Base-by-base conservation (phyloP, 192 early-diverging fungal species). In the Cladochytrium replicatum region DNA sequence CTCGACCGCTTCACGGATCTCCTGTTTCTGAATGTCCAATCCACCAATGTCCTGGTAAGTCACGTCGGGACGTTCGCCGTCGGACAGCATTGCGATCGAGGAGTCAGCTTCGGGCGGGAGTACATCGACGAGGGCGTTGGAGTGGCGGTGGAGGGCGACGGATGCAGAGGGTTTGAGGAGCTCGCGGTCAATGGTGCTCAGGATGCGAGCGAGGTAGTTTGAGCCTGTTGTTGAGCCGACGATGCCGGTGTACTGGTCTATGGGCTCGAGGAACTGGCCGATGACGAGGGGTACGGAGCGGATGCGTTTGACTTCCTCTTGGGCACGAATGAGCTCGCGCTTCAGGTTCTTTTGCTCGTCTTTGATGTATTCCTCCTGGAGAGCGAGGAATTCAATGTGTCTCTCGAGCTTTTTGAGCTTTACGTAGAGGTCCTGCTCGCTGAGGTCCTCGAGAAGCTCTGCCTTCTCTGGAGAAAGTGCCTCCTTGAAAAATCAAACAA, bases 321-420 rank as follows among this genome's bases (percentile, higher is more conserved):
- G 63, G 21, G 95, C 91, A 27, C 89, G 81, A 37, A 95, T 73
- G 43, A 99, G 72, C 58, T 99, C 95, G 34, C 87, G 73, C 61
- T 95, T 91, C 44, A 99, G 58, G 66, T 97, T 93, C 71, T 91
- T 89, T 74, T 93, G 89, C 67, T 99, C 93, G 48, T 67, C 66
- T 71, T 95, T 95, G 66, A 99, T 99, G 66, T 97, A 99, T 64
- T 97, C 93, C 62, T 99, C 93, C 71, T 99, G 93, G 23, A 99
- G 71, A 42, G 91, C 85, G 32, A 99, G 69, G 53, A 99, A 87
- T 68, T 99, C 95, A 15, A 96, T 66, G 60, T 96, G 89, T 29
- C 88, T 79, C 54, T 94, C 87, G 15, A 96, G 78, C 55, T 91
- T 92, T 73, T 98, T 98, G 53, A 90, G 77, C 38, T 85, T 88